A percentile compares a stretch with the other conserved stretches of the same genome.
Conservation (phyloP, 2,329 filamentous ascomycete genomes). For the Pseudogymnoascus sp. region DNA sequence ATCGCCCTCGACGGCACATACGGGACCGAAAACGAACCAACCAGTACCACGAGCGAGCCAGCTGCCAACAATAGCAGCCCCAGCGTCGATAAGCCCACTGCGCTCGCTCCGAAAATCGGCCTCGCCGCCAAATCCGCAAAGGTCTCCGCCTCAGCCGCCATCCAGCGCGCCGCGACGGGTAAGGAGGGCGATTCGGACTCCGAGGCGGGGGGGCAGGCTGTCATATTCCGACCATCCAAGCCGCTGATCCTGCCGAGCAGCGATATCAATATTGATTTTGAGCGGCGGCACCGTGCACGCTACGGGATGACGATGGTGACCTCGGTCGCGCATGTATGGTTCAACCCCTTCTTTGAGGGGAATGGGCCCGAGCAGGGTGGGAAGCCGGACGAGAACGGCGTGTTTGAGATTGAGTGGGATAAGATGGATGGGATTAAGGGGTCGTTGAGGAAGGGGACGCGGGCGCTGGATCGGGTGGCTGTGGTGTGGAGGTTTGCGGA, state of each 20-base stretch:
- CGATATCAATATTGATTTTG: conserved; percentile 84
- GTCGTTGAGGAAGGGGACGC: conserved; percentile 68
- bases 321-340: conserved; percentile 90
- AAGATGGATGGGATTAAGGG: conserved; percentile 93
- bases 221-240: conserved; percentile 65
- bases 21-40: not conserved
- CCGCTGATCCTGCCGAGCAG: conserved; percentile 66
- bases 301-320: conserved; percentile 85
- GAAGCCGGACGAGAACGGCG: conserved; percentile 56
- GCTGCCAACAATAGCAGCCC: not conserved
- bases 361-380: conserved; percentile 60
- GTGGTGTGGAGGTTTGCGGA: conserved; percentile 64
- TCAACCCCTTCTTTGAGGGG: conserved; percentile 90
- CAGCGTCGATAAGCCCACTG: not conserved
- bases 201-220: conserved; percentile 57
- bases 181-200: conserved; percentile 17
- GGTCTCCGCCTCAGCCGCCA: not conserved
- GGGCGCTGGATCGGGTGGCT: conserved; percentile 71
- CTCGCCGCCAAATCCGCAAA: not conserved
- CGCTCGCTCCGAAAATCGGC: not conserved
- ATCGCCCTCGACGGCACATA: conserved; percentile 14
- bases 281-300: conserved; percentile 70
- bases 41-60: not conserved
- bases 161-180: conserved; percentile 27
- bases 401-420: conserved; percentile 65